Conservation (phyloP, 495 filamentous ascomycete genomes). For the Tuber brumale region DNA sequence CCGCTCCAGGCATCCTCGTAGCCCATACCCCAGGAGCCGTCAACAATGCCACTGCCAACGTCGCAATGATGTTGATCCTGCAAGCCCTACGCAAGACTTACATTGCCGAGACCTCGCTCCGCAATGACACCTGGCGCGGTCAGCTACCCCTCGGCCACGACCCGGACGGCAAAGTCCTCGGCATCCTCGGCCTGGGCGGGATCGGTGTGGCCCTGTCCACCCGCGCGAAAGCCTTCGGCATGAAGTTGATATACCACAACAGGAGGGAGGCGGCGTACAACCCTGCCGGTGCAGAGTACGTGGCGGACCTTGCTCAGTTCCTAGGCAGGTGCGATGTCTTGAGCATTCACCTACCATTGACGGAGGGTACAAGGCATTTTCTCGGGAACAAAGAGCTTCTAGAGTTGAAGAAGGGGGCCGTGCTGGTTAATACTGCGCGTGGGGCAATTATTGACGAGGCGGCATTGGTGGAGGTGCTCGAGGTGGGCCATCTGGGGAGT, state of each 20-base stretch:
- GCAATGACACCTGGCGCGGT: slow-evolving; percentile 54
- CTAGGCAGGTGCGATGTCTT: slow-evolving; percentile 57
- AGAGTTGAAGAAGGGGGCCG: slow-evolving; percentile 60
- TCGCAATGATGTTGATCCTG: slow-evolving; percentile 65
- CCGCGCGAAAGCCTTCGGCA: slow-evolving; percentile 63
- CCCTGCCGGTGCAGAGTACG: slow-evolving; percentile 48
- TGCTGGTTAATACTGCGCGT: slow-evolving; percentile 65
- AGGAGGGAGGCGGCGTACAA: slow-evolving; percentile 82
- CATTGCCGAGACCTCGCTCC: slow-evolving; percentile 55
- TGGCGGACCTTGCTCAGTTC: slow-evolving; percentile 50
- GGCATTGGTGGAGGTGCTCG: slow-evolving; percentile 58
- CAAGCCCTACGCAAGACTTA: slow-evolving; percentile 62
- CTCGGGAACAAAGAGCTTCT: slow-evolving; percentile 55
- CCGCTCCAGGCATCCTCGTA: slow-evolving; percentile 52
- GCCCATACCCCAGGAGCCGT: slow-evolving; percentile 64
- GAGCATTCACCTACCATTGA: slow-evolving; percentile 62
- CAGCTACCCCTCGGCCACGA: slow-evolving; percentile 46
- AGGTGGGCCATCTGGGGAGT: slow-evolving; percentile 55
- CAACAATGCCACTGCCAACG: slow-evolving; percentile 64
- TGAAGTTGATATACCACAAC: slow-evolving; percentile 98
- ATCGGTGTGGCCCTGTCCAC: slow-evolving; percentile 71
- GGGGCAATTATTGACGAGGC: slow-evolving; percentile 65
- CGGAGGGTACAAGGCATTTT: slow-evolving; percentile 59
- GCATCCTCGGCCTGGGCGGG: slow-evolving; percentile 82
- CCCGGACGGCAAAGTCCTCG: slow-evolving; percentile 64